Conservation (phyloP, 768 basidiomycete species). For the Butyriboletus loyo region DNA sequence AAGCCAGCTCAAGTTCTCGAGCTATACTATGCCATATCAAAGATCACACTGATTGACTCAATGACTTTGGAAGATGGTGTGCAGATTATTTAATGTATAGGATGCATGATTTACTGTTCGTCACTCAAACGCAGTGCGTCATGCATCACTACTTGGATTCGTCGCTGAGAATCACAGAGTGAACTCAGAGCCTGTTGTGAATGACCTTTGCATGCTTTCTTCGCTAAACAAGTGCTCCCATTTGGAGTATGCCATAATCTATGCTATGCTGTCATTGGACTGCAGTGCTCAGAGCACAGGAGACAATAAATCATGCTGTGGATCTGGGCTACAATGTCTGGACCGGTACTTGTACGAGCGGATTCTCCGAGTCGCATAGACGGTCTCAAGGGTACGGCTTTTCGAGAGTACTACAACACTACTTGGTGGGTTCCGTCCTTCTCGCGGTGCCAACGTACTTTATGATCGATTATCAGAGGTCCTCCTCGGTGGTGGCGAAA, state of each 20-base stretch:
- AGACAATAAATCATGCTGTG: background rate
- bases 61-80: background rate
- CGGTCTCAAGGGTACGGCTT: background rate
- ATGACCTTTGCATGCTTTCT: background rate
- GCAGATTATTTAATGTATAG: too few relatives aligned
- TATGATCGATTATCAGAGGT: too few relatives aligned
- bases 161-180: background rate
- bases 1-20: background rate
- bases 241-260: background rate
- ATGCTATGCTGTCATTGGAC: background rate
- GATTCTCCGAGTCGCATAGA: background rate
- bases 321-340: background rate
- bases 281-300: background rate
- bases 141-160: background rate
- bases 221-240: background rate
- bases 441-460: too few relatives aligned
- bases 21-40: background rate
- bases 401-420: too few relatives aligned
- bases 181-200: background rate
- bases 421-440: too few relatives aligned
- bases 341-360: background rate
- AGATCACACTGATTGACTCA: background rate
- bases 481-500: too few relatives aligned
- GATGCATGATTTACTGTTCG: background rate
- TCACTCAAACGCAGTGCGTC: background rate